Evolutionary conservation across 2,329 filamentous ascomycete genomes (phyloP).

Genomic region (Spiromastix sp.): DNA sequence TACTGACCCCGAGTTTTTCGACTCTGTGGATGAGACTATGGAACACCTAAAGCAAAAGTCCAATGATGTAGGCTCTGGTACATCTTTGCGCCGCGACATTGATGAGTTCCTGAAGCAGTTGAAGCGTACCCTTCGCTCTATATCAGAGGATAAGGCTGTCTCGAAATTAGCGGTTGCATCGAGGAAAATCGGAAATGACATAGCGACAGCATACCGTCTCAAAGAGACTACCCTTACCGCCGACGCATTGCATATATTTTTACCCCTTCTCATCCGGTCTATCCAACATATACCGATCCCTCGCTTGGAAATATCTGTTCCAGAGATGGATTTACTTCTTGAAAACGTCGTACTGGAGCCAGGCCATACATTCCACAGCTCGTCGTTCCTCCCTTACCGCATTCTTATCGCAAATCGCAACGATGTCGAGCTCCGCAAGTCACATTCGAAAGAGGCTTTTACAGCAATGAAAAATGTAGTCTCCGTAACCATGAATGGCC

Average conservation of each 20-base stretch:
- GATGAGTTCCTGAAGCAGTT: conserved; percentile 61
- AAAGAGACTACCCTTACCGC: conserved; percentile 62
- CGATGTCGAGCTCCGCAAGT: conserved; percentile 75
- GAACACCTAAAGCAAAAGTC: conserved; percentile 48
- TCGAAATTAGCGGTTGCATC: conserved; percentile 58
- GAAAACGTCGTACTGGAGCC: conserved; percentile 89
- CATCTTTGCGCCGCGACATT: conserved; percentile 60
- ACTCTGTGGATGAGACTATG: conserved; percentile 58
- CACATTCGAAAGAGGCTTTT: conserved; percentile 54
- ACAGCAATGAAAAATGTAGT: conserved; percentile 61
- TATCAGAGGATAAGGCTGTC: conserved; percentile 62
- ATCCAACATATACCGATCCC: conserved; percentile 86
- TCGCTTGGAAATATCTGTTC: conserved; percentile 75
- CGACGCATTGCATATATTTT: conserved; percentile 69
- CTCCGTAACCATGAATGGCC: conserved; percentile 67
- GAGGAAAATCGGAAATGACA: conserved; percentile 55
- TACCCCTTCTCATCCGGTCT: conserved; percentile 64
- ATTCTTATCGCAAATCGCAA: conserved; percentile 76
- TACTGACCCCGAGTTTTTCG: conserved; percentile 77
- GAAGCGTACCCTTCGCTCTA: conserved; percentile 56
- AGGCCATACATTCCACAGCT: conserved; percentile 69
- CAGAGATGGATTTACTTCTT: conserved; percentile 71
- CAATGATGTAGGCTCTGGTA: conserved; percentile 50
- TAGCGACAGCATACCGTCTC: conserved; percentile 55
- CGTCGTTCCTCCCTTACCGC: conserved; percentile 80